Conservation (phyloP, 2,329 filamentous ascomycete species). For the Penicillium freii region DNA sequence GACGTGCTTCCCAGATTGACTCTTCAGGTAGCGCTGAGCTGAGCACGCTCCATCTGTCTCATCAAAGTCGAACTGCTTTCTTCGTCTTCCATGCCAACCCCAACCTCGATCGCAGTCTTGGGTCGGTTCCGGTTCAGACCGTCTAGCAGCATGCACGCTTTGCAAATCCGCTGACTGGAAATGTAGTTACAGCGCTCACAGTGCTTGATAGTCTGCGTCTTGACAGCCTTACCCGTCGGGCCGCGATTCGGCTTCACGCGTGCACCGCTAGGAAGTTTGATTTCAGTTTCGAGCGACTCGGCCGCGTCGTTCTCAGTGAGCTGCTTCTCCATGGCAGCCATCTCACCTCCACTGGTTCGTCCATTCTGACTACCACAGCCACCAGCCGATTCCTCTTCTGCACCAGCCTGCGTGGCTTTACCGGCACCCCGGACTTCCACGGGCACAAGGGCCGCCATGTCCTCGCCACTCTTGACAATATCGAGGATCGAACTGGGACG, state of each 20-base stretch:
- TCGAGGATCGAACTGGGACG: constrained; percentile 92
- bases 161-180: constrained; percentile 89
- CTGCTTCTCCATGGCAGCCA: constrained; percentile 76
- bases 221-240: constrained; percentile 58
- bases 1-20: neutral
- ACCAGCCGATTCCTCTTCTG: constrained; percentile 56
- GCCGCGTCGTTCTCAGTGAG: constrained; percentile 64
- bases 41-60: constrained; percentile 50
- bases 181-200: constrained; percentile 92
- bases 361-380: constrained; percentile 75
- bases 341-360: constrained; percentile 67
- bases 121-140: constrained; percentile 74
- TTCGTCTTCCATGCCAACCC: constrained; percentile 47
- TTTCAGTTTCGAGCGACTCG: constrained; percentile 63
- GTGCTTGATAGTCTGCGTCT: constrained; percentile 60
- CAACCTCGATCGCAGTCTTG: constrained; percentile 45
- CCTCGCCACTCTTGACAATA: constrained; percentile 90
- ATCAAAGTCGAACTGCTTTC: constrained; percentile 53
- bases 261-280: constrained; percentile 45
- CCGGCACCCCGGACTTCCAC: constrained; percentile 47
- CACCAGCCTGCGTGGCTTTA: constrained; percentile 25
- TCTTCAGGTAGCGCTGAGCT: constrained; percentile 40
- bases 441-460: constrained; percentile 87
- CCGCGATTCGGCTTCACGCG: constrained; percentile 23
- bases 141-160: constrained; percentile 87